Conservation (phyloP, 1,284 basidiomycete genomes). For the Pterulicium gracile region DNA sequence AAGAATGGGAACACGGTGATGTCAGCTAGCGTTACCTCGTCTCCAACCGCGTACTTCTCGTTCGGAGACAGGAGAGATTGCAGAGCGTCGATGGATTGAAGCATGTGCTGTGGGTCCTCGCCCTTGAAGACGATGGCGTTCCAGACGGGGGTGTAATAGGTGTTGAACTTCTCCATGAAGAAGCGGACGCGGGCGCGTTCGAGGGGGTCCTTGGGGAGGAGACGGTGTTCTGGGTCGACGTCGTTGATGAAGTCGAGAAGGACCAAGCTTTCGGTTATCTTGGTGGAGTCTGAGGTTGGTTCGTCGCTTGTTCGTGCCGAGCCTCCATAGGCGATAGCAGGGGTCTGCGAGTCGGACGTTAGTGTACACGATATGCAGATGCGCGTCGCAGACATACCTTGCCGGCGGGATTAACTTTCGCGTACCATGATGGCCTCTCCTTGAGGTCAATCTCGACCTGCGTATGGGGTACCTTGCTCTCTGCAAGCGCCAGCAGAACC, state of each 20-base stretch:
- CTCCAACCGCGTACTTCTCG: neutral
- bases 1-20: neutral
- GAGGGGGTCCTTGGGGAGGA: slow-evolving; percentile 45
- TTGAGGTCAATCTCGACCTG: slow-evolving; percentile 42
- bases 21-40: neutral
- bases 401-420: slow-evolving; percentile 48
- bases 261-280: slow-evolving; percentile 51
- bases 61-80: neutral
- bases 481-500: slow-evolving; percentile 47
- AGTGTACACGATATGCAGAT: neutral
- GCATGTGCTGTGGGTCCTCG: neutral
- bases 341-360: slow-evolving; percentile 26
- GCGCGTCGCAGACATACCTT: slow-evolving; percentile 31
- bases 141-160: neutral
- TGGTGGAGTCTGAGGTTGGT: slow-evolving; percentile 44
- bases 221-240: slow-evolving; percentile 29
- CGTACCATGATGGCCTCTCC: slow-evolving; percentile 60
- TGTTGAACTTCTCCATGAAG: slow-evolving; percentile 41
- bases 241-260: slow-evolving; percentile 56
- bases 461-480: slow-evolving; percentile 37
- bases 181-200: slow-evolving; percentile 44
- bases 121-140: neutral
- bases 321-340: slow-evolving; percentile 47
- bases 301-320: slow-evolving; percentile 36
- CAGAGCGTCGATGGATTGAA: neutral